Base-by-base conservation (phyloP, 1,284 basidiomycete species). In the Ganoderma meredithae region DNA sequence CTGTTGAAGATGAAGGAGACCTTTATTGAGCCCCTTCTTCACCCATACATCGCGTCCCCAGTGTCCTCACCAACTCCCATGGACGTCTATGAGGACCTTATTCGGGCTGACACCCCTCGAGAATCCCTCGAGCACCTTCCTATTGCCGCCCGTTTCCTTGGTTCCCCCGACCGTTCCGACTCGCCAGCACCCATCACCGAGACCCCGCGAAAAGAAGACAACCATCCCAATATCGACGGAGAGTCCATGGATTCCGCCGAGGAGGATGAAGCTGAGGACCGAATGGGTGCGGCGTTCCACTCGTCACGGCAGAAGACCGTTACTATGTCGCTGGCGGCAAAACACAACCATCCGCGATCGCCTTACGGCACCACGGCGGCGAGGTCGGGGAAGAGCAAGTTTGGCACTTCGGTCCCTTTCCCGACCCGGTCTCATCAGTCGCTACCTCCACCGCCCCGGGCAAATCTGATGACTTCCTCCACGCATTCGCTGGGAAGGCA, bases 1-100 rank as follows among this genome's bases (percentile, higher is more conserved):
- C 86, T 98, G 9, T 81, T 91, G 75, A 95, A 93, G 80, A 92
- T 98, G 84, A 96, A 95, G 81, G 95, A 97, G 71, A 94, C 94
- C 0, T 99, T 98, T 77, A 93, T 97, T 76, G 92, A 94, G 70
- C 91, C 95, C 3, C 87, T 99, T 22, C 87, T 99, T 8, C 95
- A 98, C 79, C 94, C 93, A 71, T 90, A 87, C 81, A 86, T 91
- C 22, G 39, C 22, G 25, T 67, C 84, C 60, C 81, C 90, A n/a
- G 81, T 87, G 71, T 72, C 83, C 49, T 91, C 87, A 15, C 88
- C 86, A 39, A 85, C 86, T 10, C 86, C 85, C 56, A 72, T 87
- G 56, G 90, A 91, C 62, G 44, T 68, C 41, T 90, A 88, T 74
- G 90, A 92, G 71, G 90, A 90, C 65, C 77, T 73, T 61, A 83